These are phyloP conservation scores for Parafenestella ontariensis DNA, from an alignment of 2,329 filamentous ascomycete genomes.

Conservation along the genomic window DNA sequence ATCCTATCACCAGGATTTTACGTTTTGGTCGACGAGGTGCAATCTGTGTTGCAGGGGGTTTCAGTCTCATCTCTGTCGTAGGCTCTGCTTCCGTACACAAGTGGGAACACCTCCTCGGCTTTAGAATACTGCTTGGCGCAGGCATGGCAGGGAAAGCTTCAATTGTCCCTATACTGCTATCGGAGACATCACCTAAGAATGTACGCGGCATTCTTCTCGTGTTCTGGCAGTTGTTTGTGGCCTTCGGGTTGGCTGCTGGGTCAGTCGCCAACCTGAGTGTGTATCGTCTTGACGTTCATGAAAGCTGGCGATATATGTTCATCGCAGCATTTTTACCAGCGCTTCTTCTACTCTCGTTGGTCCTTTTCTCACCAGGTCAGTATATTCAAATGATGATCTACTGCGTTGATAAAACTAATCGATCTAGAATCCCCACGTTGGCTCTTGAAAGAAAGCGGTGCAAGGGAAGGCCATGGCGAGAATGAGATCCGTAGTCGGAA, in stretches of 20 bases:
- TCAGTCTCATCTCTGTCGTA: background rate
- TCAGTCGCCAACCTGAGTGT: background rate
- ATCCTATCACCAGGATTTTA: background rate
- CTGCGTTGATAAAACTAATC: too few relatives aligned
- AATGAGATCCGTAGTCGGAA: too few relatives aligned
- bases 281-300: background rate
- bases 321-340: background rate
- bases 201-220: background rate
- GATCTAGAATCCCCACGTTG: constrained; percentile 10
- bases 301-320: background rate
- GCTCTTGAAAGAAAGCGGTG: constrained; percentile 4
- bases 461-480: too few relatives aligned
- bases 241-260: background rate
- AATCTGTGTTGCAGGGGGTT: background rate
- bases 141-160: background rate
- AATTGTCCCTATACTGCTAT: background rate
- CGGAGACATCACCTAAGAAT: background rate
- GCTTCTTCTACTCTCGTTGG: background rate
- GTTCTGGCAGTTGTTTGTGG: background rate
- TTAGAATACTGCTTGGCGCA: background rate
- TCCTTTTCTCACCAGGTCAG: constrained; percentile 5
- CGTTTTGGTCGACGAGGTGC: background rate
- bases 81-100: background rate
- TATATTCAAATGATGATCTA: background rate
- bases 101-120: background rate